A percentile compares a stretch with the other conserved stretches of the same genome.
Evolutionary conservation across 352 stramenopile genomes (phyloP).

Genomic region (Phytophthora sp.): DNA sequence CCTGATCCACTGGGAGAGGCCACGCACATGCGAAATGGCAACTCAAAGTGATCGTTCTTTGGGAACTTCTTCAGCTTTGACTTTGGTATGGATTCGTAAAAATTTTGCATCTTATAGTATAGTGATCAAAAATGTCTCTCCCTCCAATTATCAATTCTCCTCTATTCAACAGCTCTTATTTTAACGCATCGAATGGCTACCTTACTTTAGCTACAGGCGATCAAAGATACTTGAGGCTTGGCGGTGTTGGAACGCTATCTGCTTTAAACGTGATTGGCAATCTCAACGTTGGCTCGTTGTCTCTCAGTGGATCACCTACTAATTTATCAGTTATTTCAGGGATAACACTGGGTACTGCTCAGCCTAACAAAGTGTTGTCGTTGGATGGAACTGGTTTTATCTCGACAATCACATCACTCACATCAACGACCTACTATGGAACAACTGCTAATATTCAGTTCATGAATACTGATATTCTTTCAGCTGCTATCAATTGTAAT

Average conservation of each 20-base stretch:
- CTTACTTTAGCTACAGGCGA: neutral
- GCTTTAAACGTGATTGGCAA: neutral
- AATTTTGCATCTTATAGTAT: conserved; percentile 21
- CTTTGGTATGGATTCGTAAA: conserved; percentile 15
- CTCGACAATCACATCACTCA: neutral
- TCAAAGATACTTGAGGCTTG: neutral
- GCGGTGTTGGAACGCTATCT: neutral
- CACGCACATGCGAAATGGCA: conserved; percentile 2
- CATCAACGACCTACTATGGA: neutral
- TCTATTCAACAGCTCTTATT: neutral
- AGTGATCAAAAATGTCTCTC: conserved; percentile 26
- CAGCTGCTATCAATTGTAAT: no score
- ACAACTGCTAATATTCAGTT: no score
- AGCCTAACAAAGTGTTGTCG: neutral
- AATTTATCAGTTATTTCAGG: neutral
- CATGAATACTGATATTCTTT: no score
- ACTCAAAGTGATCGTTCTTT: conserved; percentile 20
- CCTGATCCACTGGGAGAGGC: conserved; percentile 1
- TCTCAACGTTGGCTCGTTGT: neutral
- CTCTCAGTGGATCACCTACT: neutral
- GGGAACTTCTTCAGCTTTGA: conserved; percentile 20
- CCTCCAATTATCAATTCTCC: conserved; percentile 3
- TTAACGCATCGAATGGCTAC: neutral
- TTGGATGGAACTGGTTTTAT: neutral
- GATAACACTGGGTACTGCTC: neutral